Base-by-base conservation (phyloP, 768 basidiomycete species). In the Mycena vulgaris region DNA sequence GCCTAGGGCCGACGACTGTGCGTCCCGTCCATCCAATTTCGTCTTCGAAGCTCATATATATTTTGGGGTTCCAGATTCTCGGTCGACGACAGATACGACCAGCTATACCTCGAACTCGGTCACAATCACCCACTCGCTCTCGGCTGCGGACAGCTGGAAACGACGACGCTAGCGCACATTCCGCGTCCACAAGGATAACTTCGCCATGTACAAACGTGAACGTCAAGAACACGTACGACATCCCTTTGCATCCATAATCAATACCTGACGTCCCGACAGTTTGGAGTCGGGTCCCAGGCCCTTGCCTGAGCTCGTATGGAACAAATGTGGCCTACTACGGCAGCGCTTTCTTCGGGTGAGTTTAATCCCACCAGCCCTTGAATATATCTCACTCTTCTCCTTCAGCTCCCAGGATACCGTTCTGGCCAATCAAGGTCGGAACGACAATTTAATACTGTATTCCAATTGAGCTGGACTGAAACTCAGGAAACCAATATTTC, bases 141-240 rank as follows among this genome's bases (percentile, higher is more conserved):
- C 78, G 10, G 79, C 79, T 14, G 74, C 72, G 13, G 65, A n/a
- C 68, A 19, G 77, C 80, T 3, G 79, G 79, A 9, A 78, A 72
- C 40, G 77, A 81, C 53, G 80, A 81, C 53, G 51, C 66, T 7
- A 76, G 75, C 21, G 79, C 0, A 80, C 80, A 19, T 72, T 82
- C 17, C 75, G 79, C 17, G 75, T 81, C 21, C 77, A 80, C 63
- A 78, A 78, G 37, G 75, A 79, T 56, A 74, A 79, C 48, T 79
- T 81, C 37, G 68, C 74, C n/a, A 40, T 81, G 42, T 81, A 81
- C 66, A 81, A n/a, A 82, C 59, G 68, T 80, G 10, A 77, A 82
- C 60, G 71, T 82, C 48, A 69, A 74, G 45, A 82, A 82, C 33
- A 80, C 78, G 75, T 76, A 57, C n/a, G 45, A 71, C 40, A 53